Evolutionary conservation across 202 grass and related monocot genomes (phyloP).

Genomic region (Carex sylvatica): DNA sequence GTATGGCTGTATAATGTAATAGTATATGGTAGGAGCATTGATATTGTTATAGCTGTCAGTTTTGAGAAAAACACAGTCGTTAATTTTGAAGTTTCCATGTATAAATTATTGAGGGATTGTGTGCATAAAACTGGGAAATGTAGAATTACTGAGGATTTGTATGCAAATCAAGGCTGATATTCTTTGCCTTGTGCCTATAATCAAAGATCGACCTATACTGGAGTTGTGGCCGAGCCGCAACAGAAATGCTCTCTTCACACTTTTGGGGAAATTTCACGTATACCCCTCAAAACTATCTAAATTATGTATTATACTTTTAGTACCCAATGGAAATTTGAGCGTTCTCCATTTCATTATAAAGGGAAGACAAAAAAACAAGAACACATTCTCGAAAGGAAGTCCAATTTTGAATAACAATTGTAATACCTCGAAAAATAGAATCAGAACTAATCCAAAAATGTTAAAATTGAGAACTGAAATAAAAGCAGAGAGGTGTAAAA

Average conservation of each 20-base stretch:
- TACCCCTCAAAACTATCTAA: no score
- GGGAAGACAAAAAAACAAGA: not conserved
- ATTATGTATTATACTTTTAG: not conserved
- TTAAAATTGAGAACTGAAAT: not conserved
- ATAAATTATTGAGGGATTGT: not conserved
- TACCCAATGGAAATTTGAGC: not conserved
- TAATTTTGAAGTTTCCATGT: not conserved
- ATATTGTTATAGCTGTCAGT: not conserved
- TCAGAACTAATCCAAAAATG: not conserved
- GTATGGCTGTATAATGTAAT: constrained; percentile 30
- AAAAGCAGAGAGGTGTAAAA: not conserved
- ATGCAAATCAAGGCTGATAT: not conserved
- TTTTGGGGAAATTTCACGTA: no score
- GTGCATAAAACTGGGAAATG: not conserved
- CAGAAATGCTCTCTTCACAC: not conserved
- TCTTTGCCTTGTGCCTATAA: not conserved
- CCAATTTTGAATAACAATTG: not conserved
- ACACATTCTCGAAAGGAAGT: not conserved
- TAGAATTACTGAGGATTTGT: not conserved
- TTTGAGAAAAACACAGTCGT: not conserved
- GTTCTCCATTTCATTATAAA: not conserved
- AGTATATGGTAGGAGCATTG: constrained; percentile 4
- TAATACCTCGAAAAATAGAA: not conserved
- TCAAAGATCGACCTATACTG: no score
- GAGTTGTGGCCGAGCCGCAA: not conserved